Conservation (phyloP, 257 asterid species). For the Nicotiana benthamiana region DNA sequence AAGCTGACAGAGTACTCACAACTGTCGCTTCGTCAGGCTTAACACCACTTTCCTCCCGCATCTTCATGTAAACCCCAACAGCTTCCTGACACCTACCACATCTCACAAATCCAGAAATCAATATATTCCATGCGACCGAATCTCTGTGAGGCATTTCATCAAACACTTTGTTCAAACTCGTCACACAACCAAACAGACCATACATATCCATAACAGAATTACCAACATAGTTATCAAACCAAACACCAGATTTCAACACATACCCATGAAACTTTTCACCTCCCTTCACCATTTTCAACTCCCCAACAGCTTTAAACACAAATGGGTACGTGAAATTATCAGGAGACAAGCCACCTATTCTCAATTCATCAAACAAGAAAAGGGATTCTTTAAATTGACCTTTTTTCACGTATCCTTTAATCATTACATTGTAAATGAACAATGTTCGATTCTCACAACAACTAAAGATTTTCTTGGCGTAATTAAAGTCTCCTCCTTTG, state of each 20-base stretch:
- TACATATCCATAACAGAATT: constrained; percentile 72
- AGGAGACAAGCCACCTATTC: constrained; percentile 47
- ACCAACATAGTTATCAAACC: constrained; percentile 52
- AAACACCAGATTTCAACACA: constrained; percentile 57
- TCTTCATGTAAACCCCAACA: constrained; percentile 41
- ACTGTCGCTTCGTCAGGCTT: constrained; percentile 70
- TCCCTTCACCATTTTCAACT: constrained; percentile 32
- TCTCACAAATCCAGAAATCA: constrained; percentile 58
- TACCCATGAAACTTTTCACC: constrained; percentile 80
- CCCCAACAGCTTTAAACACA: constrained; percentile 60
- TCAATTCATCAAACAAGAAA: constrained; percentile 61
- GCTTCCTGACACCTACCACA: constrained; percentile 51
- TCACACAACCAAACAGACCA: constrained; percentile 38
- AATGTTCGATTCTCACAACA: constrained; percentile 41
- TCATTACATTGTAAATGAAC: constrained; percentile 63
- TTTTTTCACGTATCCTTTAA: constrained; percentile 47
- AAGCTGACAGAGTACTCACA: constrained; percentile 78
- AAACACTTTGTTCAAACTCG: constrained; percentile 44
- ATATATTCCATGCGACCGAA: constrained; percentile 63
- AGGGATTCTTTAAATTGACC: constrained; percentile 37
- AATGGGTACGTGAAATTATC: constrained; percentile 82
- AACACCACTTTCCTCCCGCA: constrained; percentile 34
- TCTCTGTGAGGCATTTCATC: constrained; percentile 64
- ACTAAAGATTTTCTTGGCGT: constrained; percentile 51
- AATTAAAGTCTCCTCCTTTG: constrained; percentile 10